phyloP scores from a whole-genome alignment of 2,329 filamentous ascomycete species.

The Fusarium lyarnte region DNA sequence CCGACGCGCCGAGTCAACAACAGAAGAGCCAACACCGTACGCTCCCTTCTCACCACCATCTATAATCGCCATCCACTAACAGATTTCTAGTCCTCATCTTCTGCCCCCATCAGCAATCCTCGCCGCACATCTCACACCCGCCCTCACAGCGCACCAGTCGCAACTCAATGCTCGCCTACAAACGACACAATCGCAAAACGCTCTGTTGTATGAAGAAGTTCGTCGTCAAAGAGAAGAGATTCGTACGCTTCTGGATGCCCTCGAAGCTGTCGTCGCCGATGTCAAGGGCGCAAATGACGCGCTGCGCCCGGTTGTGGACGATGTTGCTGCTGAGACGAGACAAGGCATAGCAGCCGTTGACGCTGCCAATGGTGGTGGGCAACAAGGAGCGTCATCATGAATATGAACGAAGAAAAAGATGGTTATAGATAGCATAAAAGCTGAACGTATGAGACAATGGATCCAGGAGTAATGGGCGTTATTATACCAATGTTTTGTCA shows the following conservation, averaged over 20 bases:
- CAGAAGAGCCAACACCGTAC: constrained; percentile 57
- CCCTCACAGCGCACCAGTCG: constrained; percentile 62
- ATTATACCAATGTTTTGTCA: constrained; percentile 26
- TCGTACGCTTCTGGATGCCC: constrained; percentile 57
- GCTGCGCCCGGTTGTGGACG: constrained; percentile 57
- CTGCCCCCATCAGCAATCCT: constrained; percentile 63
- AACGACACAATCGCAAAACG: constrained; percentile 66
- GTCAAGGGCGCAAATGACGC: constrained; percentile 62
- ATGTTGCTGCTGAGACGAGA: constrained; percentile 61
- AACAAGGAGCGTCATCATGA: neutral
- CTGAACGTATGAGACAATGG: neutral
- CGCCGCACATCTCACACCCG: constrained; percentile 63
- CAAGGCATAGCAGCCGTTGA: constrained; percentile 41
- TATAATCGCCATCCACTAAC: constrained; percentile 1
- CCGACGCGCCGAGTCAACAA: constrained; percentile 35
- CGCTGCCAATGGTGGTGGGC: constrained; percentile 9
- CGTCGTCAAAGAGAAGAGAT: constrained; percentile 65
- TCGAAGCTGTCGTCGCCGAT: constrained; percentile 64
- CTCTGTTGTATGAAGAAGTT: constrained; percentile 61
- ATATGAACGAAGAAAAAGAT: neutral
- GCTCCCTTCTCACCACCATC: constrained; percentile 31
- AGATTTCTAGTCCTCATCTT: constrained; percentile 59
- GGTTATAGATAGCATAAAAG: neutral
- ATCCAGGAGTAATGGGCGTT: constrained; percentile 5
- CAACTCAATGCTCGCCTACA: constrained; percentile 67